Base-by-base conservation (phyloP, 2,329 filamentous ascomycete genomes). In the Colletotrichum graminicola region DNA sequence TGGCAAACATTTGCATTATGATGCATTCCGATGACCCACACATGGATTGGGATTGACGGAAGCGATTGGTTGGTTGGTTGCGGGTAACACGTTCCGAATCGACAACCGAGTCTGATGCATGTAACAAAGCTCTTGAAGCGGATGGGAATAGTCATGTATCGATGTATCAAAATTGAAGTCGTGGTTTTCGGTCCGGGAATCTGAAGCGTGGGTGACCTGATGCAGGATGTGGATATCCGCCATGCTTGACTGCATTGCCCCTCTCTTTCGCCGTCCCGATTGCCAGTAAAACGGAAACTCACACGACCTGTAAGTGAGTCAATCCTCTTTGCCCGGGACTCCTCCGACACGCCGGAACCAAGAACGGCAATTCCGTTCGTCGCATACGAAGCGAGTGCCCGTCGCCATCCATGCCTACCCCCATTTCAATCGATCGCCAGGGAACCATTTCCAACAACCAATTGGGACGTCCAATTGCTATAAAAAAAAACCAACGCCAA, bases 401-500 rank as follows among this genome's bases (percentile, higher is more conserved):
- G 12, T 41, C n/a, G 26, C 49, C 26, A 18, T 32, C 49, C 26
- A 5, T 29, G 1, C 29, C 29, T 29, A 2, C 29, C 29, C 26
- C 16, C n/a, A n/a, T 39, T 34, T 8, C 36, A 16, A 57, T 47
- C 45, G n/a, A 26, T 57, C n/a, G 3, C 2, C 29, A 4, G 1
- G 5, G 26, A 41, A 54, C 55, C 7, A n/a, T 23, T 5, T 16
- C 26, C 43, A 45, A 49, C 5, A 21, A 10, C 21, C 26, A 54
- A 23, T 16, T 29, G 12, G n/a, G 14, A 7, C n/a, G 18, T 43
- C 26, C 47, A 34, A 43, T 54, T 43, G 56, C 51, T 41, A 21
- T 29, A 26, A 29, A 29, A n/a, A 18, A 43, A n/a, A 36, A 41
- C 34, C 51, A 36, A 43, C 65, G 52, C 43, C 67, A 67, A 57